These are phyloP conservation scores for Barnettozyma hawaiiensis DNA, from an alignment of 1,139 yeast species.

Conservation along the genomic window DNA sequence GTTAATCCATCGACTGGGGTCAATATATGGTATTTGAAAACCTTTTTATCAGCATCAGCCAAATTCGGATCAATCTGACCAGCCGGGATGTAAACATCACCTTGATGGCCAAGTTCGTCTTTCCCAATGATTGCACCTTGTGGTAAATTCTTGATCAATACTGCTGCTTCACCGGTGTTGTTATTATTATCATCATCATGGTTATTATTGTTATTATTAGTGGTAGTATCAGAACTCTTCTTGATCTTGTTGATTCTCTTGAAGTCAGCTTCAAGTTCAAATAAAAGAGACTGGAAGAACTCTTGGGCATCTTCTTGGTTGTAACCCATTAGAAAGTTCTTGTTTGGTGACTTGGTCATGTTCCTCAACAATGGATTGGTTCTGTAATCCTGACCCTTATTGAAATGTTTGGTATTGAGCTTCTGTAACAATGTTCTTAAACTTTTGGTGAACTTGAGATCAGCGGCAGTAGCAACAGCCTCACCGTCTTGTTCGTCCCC, in stretches of 20 bases:
- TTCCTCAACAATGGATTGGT: conserved; percentile 59
- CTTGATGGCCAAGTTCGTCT: conserved; percentile 47
- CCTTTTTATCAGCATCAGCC: conserved; percentile 34
- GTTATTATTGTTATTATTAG: no score
- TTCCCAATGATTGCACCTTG: conserved; percentile 39
- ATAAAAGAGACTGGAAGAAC: conserved; percentile 76
- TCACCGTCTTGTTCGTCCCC: conserved; percentile 29
- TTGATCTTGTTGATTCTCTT: conserved; percentile 17
- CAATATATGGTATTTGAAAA: conserved; percentile 50
- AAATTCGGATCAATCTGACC: conserved; percentile 67
- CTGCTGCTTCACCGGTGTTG: conserved; percentile 19
- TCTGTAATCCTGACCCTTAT: conserved; percentile 53
- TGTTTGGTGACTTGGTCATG: conserved; percentile 77
- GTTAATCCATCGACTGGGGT: conserved; percentile 90
- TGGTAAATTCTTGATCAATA: conserved; percentile 28
- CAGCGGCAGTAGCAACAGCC: no score
- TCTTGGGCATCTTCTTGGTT: conserved; percentile 96
- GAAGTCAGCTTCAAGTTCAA: conserved; percentile 62
- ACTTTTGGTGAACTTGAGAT: conserved; percentile 43
- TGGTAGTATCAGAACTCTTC: no score
- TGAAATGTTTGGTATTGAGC: conserved; percentile 49
- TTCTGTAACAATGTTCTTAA: conserved; percentile 46
- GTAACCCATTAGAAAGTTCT: conserved; percentile 70
- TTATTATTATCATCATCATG: no score
- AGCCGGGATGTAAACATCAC: conserved; percentile 66